These are phyloP conservation scores for Sphaerulina populicola DNA, from an alignment of 2,329 filamentous ascomycete genomes.

Conservation along the genomic window DNA sequence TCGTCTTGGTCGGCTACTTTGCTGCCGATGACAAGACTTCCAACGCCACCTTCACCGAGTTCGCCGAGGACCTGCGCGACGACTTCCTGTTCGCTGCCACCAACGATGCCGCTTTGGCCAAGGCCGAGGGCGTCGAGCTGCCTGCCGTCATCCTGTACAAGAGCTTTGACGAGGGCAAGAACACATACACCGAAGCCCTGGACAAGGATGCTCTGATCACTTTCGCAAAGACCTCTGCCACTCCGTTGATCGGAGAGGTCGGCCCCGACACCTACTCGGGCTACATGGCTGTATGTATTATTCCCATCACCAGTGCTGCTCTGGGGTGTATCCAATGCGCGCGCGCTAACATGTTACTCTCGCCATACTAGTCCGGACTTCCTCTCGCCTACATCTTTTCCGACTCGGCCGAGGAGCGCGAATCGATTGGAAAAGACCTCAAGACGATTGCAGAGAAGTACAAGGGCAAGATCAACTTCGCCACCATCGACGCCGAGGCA, in stretches of 20 bases:
- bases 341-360: constrained; percentile 1
- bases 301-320: too few relatives aligned
- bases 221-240: constrained; percentile 78
- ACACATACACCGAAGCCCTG: constrained; percentile 71
- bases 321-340: too few relatives aligned
- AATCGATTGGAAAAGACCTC: constrained; percentile 64
- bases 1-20: constrained; percentile 86
- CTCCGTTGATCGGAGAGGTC: constrained; percentile 87
- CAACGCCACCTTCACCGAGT: constrained; percentile 73
- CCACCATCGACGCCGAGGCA: constrained; percentile 87
- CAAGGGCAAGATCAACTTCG: constrained; percentile 94
- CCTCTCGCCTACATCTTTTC: constrained; percentile 97
- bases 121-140: constrained; percentile 80
- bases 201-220: constrained; percentile 68
- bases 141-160: constrained; percentile 93
- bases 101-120: constrained; percentile 72
- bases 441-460: constrained; percentile 84
- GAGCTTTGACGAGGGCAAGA: constrained; percentile 94
- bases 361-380: constrained; percentile 56
- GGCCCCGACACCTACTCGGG: constrained; percentile 91
- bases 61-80: constrained; percentile 71
- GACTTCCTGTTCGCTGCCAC: constrained; percentile 86
- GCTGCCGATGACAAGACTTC: constrained; percentile 70
- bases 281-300: constrained; percentile 68
- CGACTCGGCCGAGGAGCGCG: constrained; percentile 82